Percentiles rank a stretch among this genome's conserved stretches.
These are phyloP conservation scores for Spiromyces aspiralis DNA, from an alignment of 371 early-diverging fungal species.

Conservation along the genomic window DNA sequence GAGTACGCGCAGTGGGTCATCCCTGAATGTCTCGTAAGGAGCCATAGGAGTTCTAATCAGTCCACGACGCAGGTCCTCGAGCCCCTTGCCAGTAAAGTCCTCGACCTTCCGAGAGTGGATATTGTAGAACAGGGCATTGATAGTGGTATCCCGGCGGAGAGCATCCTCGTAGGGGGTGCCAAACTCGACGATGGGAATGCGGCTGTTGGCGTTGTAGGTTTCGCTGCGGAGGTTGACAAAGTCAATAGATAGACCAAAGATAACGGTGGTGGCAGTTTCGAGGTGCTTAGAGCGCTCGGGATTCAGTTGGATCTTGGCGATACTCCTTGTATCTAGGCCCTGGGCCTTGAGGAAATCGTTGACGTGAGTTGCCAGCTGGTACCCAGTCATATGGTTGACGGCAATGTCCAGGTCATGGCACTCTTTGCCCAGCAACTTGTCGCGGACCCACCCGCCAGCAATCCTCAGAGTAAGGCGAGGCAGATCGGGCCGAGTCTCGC, in stretches of 20 bases:
- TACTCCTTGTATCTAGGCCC: conserved; percentile 31
- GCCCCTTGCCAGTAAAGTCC: conserved; percentile 75
- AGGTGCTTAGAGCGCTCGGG: conserved; percentile 98
- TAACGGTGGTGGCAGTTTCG: conserved; percentile 88
- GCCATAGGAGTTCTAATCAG: conserved; percentile 84
- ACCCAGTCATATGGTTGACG: conserved; percentile 89
- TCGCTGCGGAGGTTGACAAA: conserved; percentile 96
- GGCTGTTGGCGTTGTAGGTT: conserved; percentile 61
- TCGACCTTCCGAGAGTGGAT: conserved; percentile 76
- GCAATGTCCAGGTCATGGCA: conserved; percentile 95
- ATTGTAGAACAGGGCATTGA: conserved; percentile 98
- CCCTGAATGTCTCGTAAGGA: conserved; percentile 84
- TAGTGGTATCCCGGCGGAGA: conserved; percentile 91
- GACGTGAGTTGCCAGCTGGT: conserved; percentile 74
- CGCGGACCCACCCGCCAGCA: conserved; percentile 98
- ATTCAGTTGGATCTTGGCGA: conserved; percentile 81
- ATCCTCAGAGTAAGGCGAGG: conserved; percentile 61
- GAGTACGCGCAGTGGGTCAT: conserved; percentile 97
- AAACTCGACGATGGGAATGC: conserved; percentile 67
- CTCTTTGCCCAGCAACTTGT: conserved; percentile 85
- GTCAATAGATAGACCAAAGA: conserved; percentile 74
- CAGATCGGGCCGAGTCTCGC: conserved; percentile 29
- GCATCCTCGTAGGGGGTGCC: conserved; percentile 97
- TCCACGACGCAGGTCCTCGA: conserved; percentile 51
- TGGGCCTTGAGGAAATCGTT: conserved; percentile 42